Evolutionary conservation across 352 stramenopile species (phyloP).

Genomic region (Lagenidium giganteum): DNA sequence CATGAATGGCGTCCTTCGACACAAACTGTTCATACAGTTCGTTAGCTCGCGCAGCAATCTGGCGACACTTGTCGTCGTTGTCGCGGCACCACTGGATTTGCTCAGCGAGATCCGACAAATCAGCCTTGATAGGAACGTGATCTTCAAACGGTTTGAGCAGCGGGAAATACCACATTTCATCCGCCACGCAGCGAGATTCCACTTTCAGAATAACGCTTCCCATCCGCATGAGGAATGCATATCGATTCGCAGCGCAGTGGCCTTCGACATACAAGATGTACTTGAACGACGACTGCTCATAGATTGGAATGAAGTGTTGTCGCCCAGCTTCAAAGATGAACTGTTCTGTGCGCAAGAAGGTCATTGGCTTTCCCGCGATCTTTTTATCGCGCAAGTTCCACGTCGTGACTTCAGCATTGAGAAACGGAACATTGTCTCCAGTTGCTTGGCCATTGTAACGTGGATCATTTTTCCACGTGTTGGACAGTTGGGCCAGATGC

Average conservation of each 20-base stretch:
- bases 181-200: constrained; percentile 89
- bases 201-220: constrained; percentile 98
- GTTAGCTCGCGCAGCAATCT: constrained; percentile 94
- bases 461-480: constrained; percentile 90
- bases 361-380: constrained; percentile 91
- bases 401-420: constrained; percentile 96
- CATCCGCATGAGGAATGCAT: constrained; percentile 98
- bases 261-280: constrained; percentile 97
- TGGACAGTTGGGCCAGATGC: constrained; percentile 88
- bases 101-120: constrained; percentile 97
- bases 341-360: constrained; percentile 87
- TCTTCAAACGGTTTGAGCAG: constrained; percentile 96
- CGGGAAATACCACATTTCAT: constrained; percentile 98
- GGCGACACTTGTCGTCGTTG: constrained; percentile 95
- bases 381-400: constrained; percentile 98
- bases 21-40: constrained; percentile 94
- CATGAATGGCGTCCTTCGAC: constrained; percentile 90
- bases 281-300: constrained; percentile 97
- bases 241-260: constrained; percentile 97
- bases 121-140: constrained; percentile 95
- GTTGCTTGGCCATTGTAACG: constrained; percentile 72
- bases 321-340: constrained; percentile 81
- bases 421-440: constrained; percentile 79
- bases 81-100: constrained; percentile 98
- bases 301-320: constrained; percentile 97